Base-by-base conservation (phyloP, 2,329 filamentous ascomycete genomes). In the Ceratocystiopsis brevicomis region DNA sequence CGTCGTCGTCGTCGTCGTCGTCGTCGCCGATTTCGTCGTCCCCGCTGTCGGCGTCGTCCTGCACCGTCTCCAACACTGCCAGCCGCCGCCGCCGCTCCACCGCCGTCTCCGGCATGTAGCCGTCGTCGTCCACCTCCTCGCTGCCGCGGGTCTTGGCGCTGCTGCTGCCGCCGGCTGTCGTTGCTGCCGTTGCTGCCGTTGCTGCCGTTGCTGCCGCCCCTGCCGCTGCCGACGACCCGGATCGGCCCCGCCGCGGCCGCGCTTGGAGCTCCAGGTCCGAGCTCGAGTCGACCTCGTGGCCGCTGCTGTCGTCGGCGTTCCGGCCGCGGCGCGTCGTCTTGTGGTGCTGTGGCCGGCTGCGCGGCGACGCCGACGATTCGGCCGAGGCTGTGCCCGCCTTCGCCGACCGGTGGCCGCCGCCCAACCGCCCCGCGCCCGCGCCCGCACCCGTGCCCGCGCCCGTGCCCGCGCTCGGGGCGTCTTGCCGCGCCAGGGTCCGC, bases 1-100 rank as follows among this genome's bases (percentile, higher is more conserved):
- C 62, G 30, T 59, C 60, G 33, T 6, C 33, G 33, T 15, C 12
- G 33, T 15, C 33, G 11, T 3, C 13, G 33, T 34, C 33, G 33
- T 66, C 62, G 30, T 59, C 60, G 33, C 15, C 33, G 33, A 3
- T 8, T 9, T 15, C 33, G 11, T 3, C 13, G 33, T 34, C 33
- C 10, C 13, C 32, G 10, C 11, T 10, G 3, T 33, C 32, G 11
- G 5, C 32, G 11, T 34, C 33, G 33, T 34, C 33, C 13, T 34
- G 13, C 33, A 14, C 33, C 33, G 12, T 5, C 33, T 34, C 10
- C 6, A 73, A 57, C 0, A 63, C 71, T 12, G 69, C 68, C 40
- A 82, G 64, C 43, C 81, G 70, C 14, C 81, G 67, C 46, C 73
- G 69, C 38, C 75, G 68, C 59, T 87, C 81, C 0, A 76, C 78